Conservation (phyloP, 441 rosid species). For the Adansonia grandidieri region DNA sequence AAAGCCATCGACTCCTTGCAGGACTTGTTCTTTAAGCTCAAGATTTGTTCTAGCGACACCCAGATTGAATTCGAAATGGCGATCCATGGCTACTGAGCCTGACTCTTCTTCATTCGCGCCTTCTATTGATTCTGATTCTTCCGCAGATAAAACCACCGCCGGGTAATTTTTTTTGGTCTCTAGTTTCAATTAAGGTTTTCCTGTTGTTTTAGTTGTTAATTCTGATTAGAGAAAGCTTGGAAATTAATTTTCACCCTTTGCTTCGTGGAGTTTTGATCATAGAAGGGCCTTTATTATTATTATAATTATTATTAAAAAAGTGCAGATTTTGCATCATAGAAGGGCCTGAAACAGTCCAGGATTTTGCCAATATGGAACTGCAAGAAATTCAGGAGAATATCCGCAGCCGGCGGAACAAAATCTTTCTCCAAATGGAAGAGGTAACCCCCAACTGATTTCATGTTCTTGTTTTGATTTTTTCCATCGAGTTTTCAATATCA, state of each 20-base stretch:
- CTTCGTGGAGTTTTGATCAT: too few species aligned
- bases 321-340: slow-evolving; percentile 97
- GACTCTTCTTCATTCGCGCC: slow-evolving; percentile 52
- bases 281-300: too few species aligned
- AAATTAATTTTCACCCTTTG: too few species aligned
- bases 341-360: slow-evolving; percentile 96
- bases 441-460: slow-evolving; percentile 36
- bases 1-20: slow-evolving; percentile 36
- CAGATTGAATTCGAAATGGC: slow-evolving; percentile 49
- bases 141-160: slow-evolving; percentile 51
- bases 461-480: background rate
- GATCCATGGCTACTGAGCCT: slow-evolving; percentile 56
- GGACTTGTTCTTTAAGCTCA: slow-evolving; percentile 21
- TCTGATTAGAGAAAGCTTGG: background rate
- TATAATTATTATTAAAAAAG: background rate
- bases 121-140: slow-evolving; percentile 58
- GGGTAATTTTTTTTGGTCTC: slow-evolving; percentile 31
- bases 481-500: too few species aligned
- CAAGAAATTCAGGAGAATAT: slow-evolving; percentile 94
- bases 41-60: slow-evolving; percentile 34
- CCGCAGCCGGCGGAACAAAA: slow-evolving; percentile 92
- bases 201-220: background rate
- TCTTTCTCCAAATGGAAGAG: slow-evolving; percentile 97
- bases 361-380: slow-evolving; percentile 86
- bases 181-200: background rate